Evolutionary conservation across 2,329 filamentous ascomycete species (phyloP).

Genomic region (Trichoderma oligosporum): DNA sequence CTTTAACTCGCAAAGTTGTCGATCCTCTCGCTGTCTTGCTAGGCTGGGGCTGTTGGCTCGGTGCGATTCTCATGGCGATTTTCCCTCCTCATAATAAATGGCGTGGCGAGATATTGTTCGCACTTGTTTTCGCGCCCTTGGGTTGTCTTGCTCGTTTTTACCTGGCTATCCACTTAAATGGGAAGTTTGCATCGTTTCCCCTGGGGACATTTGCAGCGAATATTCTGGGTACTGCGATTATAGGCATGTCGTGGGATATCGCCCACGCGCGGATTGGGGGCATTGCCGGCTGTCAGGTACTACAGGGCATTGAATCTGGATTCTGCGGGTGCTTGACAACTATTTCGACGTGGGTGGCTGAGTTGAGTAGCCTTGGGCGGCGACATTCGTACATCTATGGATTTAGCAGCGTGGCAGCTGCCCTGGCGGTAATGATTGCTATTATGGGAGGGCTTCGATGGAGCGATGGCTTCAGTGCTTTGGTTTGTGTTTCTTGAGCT

Average conservation of each 20-base stretch:
- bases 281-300: slow-evolving; percentile 61
- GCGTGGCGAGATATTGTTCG: slow-evolving; percentile 72
- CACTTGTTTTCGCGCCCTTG: slow-evolving; percentile 75
- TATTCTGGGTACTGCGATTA: slow-evolving; percentile 67
- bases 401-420: slow-evolving; percentile 53
- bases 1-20: slow-evolving; percentile 54
- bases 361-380: slow-evolving; percentile 51
- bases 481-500: slow-evolving; percentile 34
- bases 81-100: slow-evolving; percentile 70
- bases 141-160: slow-evolving; percentile 77
- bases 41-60: slow-evolving; percentile 73
- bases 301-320: slow-evolving; percentile 64
- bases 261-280: slow-evolving; percentile 61
- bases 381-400: slow-evolving; percentile 66
- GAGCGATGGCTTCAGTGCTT: slow-evolving; percentile 53
- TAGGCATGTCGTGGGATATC: slow-evolving; percentile 75
- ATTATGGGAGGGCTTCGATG: slow-evolving; percentile 75
- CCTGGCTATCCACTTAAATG: slow-evolving; percentile 66
- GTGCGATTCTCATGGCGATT: slow-evolving; percentile 66
- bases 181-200: slow-evolving; percentile 63
- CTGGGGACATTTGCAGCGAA: slow-evolving; percentile 85
- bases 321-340: slow-evolving; percentile 66
- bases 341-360: slow-evolving; percentile 63
- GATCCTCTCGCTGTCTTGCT: slow-evolving; percentile 63
- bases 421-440: slow-evolving; percentile 58